phyloP scores from a whole-genome alignment of 805 yeast species.

The Kodamaea sagamina region DNA sequence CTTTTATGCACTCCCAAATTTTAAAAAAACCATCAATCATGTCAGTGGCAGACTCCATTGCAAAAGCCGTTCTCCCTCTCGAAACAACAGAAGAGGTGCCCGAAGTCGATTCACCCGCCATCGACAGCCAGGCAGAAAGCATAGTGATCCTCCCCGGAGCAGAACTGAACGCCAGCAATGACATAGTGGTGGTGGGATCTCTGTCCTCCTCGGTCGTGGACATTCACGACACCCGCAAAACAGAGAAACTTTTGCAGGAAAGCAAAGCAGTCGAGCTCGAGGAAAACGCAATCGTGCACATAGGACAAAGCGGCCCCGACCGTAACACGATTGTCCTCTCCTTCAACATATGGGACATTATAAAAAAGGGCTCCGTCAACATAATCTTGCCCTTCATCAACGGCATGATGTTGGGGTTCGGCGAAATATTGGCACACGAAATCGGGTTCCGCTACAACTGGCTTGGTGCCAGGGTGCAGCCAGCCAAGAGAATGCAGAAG shows the following conservation, averaged over 20 bases:
- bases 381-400: constrained; percentile 83
- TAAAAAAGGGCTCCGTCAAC: constrained; percentile 65
- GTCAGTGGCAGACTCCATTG: not conserved
- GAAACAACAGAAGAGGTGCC: constrained; percentile 12
- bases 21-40: constrained; percentile 2
- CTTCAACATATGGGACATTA: constrained; percentile 39
- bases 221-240: constrained; percentile 5
- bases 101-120: constrained; percentile 5
- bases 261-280: constrained; percentile 5
- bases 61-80: not conserved
- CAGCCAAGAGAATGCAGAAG: constrained; percentile 31
- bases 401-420: constrained; percentile 95
- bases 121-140: constrained; percentile 8
- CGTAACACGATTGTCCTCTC: constrained; percentile 10
- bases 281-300: constrained; percentile 1
- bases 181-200: constrained; percentile 22
- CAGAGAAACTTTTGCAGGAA: constrained; percentile 7
- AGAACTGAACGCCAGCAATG: constrained; percentile 25
- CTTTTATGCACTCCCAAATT: constrained; percentile 1
- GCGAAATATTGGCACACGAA: constrained; percentile 93
- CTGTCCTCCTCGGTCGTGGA: constrained; percentile 10
- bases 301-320: not conserved
- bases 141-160: constrained; percentile 10
- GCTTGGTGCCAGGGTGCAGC: constrained; percentile 65
- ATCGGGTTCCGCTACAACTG: constrained; percentile 79